Conservation (phyloP, 306 rosid species). For the Pyrus betulifolia region DNA sequence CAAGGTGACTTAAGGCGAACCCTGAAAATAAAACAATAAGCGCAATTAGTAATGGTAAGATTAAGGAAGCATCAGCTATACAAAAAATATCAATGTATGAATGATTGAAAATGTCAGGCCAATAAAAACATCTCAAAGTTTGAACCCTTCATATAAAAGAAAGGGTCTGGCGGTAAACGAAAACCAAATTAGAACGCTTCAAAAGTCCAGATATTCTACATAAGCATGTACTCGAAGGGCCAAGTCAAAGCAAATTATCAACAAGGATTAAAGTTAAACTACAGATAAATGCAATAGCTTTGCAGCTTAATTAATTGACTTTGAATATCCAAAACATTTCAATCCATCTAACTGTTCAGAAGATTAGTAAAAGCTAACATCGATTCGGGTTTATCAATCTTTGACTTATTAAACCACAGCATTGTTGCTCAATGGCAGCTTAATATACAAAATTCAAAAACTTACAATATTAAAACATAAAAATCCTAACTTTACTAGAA, state of each 20-base stretch:
- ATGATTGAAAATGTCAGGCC: background rate
- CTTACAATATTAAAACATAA: background rate
- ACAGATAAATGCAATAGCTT: background rate
- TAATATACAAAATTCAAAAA: background rate
- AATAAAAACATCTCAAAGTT: background rate
- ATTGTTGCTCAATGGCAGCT: background rate
- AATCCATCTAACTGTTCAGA: background rate
- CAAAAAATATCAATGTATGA: background rate
- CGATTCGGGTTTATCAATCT: background rate
- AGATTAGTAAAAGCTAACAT: background rate
- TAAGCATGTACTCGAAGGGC: background rate
- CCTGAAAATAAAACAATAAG: slow-evolving; percentile 39
- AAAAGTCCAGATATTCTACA: background rate
- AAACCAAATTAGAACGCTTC: background rate
- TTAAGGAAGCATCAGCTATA: background rate
- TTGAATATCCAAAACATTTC: background rate
- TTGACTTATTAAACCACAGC: background rate
- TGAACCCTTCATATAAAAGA: background rate
- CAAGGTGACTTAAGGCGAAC: slow-evolving; percentile 96
- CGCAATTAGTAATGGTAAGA: background rate
- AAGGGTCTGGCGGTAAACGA: background rate
- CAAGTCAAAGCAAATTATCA: background rate
- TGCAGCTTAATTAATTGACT: background rate
- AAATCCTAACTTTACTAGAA: background rate
- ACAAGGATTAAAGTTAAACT: background rate